Evolutionary conservation across 169 alveolate genomes (phyloP).

Genomic region (Eimeria acervulina): DNA sequence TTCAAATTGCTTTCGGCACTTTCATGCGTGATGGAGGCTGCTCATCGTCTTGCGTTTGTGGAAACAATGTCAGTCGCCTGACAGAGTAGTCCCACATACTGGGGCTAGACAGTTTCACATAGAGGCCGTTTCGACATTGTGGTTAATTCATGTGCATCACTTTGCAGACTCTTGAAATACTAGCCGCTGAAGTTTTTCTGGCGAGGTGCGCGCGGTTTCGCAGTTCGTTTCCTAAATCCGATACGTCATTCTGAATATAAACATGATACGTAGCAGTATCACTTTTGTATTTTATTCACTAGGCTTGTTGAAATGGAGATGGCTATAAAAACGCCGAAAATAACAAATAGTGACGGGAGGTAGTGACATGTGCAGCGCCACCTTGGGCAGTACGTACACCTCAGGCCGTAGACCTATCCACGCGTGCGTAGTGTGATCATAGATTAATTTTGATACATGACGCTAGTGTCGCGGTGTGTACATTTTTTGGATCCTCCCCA

Average conservation of each 20-base stretch:
- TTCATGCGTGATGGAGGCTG: slow-evolving; percentile 66
- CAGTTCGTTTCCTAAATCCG: not conserved
- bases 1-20: slow-evolving; percentile 21
- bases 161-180: not conserved
- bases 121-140: not conserved
- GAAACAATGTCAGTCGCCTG: slow-evolving; percentile 15
- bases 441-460: slow-evolving; percentile 53
- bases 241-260: not conserved
- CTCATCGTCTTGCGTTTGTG: slow-evolving; percentile 8
- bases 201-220: not conserved
- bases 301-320: not conserved
- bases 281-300: not conserved
- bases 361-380: not conserved
- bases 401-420: not conserved
- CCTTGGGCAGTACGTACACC: slow-evolving; percentile 51
- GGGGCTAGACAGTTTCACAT: not conserved
- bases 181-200: not conserved
- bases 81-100: slow-evolving; percentile 35
- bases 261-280: not conserved
- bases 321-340: slow-evolving; percentile 13
- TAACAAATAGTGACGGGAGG: not conserved
- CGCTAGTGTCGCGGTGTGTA: slow-evolving; percentile 72
- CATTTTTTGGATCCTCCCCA: slow-evolving; percentile 59
- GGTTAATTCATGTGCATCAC: not conserved
- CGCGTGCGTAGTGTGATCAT: slow-evolving; percentile 42